These are phyloP conservation scores for Athelia psychrophila DNA, from an alignment of 1,284 basidiomycete genomes.

Conservation along the genomic window DNA sequence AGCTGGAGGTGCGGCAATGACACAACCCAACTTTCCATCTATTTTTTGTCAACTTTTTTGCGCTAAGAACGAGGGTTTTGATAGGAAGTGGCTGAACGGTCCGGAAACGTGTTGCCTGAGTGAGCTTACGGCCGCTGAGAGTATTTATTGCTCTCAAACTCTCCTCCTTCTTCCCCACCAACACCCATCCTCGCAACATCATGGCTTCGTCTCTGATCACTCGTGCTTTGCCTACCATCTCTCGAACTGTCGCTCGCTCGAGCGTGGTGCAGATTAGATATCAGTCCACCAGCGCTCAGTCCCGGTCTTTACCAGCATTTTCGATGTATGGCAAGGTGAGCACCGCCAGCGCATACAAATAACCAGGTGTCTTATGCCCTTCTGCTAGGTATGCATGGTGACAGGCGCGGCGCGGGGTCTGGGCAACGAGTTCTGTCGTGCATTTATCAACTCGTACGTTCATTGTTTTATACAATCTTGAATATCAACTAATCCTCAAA, in stretches of 20 bases:
- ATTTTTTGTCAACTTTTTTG: no score
- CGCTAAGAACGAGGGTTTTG: no score
- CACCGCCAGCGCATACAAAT: not conserved
- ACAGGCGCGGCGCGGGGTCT: slow-evolving; percentile 94
- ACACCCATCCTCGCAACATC: not conserved
- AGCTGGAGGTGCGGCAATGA: no score
- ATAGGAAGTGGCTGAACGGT: no score
- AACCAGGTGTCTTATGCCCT: not conserved
- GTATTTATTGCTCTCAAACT: no score
- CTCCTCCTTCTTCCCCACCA: not conserved
- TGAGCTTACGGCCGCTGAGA: no score
- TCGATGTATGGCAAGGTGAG: slow-evolving; percentile 68
- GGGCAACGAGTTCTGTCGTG: slow-evolving; percentile 86
- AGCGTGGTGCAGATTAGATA: slow-evolving; percentile 13
- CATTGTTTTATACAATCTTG: no score
- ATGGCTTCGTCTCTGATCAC: slow-evolving; percentile 1
- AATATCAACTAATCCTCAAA: no score
- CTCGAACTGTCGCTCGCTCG: slow-evolving; percentile 11
- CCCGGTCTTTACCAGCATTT: slow-evolving; percentile 54
- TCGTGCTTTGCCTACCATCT: slow-evolving; percentile 12
- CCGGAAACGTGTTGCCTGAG: no score
- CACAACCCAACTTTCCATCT: no score
- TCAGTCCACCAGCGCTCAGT: slow-evolving; percentile 21
- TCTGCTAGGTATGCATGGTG: slow-evolving; percentile 80
- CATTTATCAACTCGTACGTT: slow-evolving; percentile 82